Base-by-base conservation (phyloP, 2,329 filamentous ascomycete species). In the Paraconiothyrium sp. region DNA sequence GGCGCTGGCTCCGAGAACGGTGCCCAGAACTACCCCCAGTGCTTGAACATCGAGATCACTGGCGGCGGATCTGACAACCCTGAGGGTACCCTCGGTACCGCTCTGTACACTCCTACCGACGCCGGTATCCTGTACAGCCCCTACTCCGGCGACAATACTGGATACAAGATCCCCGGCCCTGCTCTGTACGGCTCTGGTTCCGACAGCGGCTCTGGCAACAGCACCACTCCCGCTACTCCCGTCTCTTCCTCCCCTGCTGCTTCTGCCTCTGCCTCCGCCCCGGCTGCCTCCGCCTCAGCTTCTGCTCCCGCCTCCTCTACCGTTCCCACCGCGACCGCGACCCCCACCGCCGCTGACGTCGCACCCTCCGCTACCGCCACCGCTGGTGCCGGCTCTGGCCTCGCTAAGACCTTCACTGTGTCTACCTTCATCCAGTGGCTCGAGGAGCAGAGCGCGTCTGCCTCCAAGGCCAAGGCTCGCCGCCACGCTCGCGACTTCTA, bases 21-120 rank as follows among this genome's bases (percentile, higher is more conserved):
- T 34, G 84, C 84, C 11, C 85, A 84, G 78, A 81, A 79, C 78
- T 86, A 84, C 74, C 84, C 80, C 47, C 82, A 84, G 71, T 86
- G 84, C 68, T 65, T 85, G 46, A 85, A 85, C 76, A 76, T 86
- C 14, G 75, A 82, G 63, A 76, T 86, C 58, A 84, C 83, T 1
- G 83, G 83, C 34, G 76, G 76, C 22, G 84, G 83, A 48, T 77
- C 77, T 47, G 71, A 80, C 74, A 49, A 73, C 69, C 44, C 82
- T 76, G 41, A 75, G 71, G 87, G 86, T 61, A 81, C 80, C 20
- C 71, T 81, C 14, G 86, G 83, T 56, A 86, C 84, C 13, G 76
- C 77, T 58, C 81, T 89, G 32, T 83, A 82, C 75, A 76, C 68
- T 2, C 60, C 73, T 57, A 67, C 70, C 16, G 80, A 82, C 57